phyloP scores from a whole-genome alignment of 2,329 filamentous ascomycete genomes.

The Colletotrichum nymphaeae region DNA sequence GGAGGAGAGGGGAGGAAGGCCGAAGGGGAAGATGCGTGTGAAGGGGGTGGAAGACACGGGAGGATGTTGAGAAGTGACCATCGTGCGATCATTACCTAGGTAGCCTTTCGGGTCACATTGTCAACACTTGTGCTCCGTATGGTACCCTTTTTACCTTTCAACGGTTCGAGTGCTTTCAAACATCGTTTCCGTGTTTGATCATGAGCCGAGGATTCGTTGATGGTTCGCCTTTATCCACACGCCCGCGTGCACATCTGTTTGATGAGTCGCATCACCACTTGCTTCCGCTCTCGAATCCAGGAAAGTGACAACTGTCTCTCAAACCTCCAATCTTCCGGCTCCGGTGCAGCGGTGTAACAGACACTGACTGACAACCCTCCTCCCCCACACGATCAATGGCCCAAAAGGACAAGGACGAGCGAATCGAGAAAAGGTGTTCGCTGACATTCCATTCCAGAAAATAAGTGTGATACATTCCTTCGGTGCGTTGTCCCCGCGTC shows the following conservation, averaged over 20 bases:
- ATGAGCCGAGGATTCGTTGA: neutral
- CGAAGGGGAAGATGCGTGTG: too few relatives aligned
- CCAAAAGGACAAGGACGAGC: neutral
- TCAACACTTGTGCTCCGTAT: neutral
- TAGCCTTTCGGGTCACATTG: neutral
- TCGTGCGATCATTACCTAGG: neutral
- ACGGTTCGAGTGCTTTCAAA: neutral
- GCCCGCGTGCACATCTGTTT: neutral
- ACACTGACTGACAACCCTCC: neutral
- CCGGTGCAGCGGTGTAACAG: constrained; percentile 8
- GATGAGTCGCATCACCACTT: neutral
- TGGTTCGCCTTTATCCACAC: neutral
- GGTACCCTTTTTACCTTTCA: neutral
- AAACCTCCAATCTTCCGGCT: neutral
- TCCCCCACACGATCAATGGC: constrained; percentile 6
- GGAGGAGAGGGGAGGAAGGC: neutral
- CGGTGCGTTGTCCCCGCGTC: constrained; percentile 16
- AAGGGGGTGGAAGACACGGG: neutral
- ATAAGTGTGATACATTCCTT: neutral
- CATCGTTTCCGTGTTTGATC: neutral
- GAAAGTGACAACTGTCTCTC: neutral
- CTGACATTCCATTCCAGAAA: neutral
- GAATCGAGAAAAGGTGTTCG: neutral
- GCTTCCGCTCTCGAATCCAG: neutral
- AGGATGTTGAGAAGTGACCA: neutral